These are phyloP conservation scores for Thymus quinquecostatus DNA, from an alignment of 257 asterid species.

Conservation along the genomic window DNA sequence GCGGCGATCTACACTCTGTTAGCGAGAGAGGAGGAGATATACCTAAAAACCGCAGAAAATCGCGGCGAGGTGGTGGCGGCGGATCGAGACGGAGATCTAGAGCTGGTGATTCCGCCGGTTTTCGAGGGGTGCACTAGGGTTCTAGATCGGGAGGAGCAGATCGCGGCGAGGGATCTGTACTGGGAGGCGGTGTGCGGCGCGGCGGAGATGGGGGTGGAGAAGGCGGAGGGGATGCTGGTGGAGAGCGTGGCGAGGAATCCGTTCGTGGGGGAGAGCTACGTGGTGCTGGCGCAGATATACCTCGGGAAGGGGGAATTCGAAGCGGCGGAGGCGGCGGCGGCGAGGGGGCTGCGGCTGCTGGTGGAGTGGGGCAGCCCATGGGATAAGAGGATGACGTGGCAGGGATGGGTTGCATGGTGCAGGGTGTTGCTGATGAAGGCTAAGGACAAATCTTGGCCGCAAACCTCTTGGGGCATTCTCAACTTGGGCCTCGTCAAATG, in stretches of 20 bases:
- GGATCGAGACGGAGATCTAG: constrained; percentile 59
- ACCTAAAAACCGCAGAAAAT: constrained; percentile 22
- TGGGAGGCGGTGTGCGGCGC: constrained; percentile 80
- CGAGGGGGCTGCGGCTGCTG: constrained; percentile 64
- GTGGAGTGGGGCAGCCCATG: constrained; percentile 95
- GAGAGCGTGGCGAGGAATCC: constrained; percentile 69
- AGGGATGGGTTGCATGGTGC: constrained; percentile 90
- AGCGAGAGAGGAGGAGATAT: constrained; percentile 64
- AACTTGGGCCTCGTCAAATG: constrained; percentile 68
- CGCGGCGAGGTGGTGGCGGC: neutral
- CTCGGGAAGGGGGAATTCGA: constrained; percentile 59
- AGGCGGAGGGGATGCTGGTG: constrained; percentile 59
- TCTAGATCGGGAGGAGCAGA: constrained; percentile 55
- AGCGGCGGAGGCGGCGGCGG: constrained; percentile 66
- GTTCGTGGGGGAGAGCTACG: constrained; percentile 68
- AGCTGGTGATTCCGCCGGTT: constrained; percentile 75
- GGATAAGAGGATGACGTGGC: constrained; percentile 96
- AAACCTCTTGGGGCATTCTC: constrained; percentile 61
- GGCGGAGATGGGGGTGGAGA: constrained; percentile 51
- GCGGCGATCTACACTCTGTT: constrained; percentile 63
- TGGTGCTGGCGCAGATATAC: constrained; percentile 72
- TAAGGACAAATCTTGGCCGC: constrained; percentile 72
- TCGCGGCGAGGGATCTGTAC: constrained; percentile 65
- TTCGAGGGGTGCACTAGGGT: constrained; percentile 53
- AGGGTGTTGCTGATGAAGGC: constrained; percentile 78